Evolutionary conservation across 805 yeast species (phyloP), one percentile per base, ranked within the genome.

Genomic region (Suhomyces vadensis): DNA sequence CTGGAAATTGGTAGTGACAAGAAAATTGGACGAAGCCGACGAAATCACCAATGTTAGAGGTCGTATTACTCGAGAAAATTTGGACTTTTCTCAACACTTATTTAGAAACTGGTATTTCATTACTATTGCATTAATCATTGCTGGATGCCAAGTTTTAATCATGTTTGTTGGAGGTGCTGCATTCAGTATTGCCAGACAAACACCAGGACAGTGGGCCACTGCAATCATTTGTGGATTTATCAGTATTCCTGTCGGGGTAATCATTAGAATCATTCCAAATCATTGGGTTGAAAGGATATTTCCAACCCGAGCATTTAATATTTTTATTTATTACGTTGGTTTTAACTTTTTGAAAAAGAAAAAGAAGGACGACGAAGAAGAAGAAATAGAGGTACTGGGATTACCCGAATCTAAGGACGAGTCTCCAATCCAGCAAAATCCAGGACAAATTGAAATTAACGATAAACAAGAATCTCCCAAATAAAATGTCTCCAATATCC

Each of bases 141-240:
- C 83, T 23, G 91, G 86, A 4, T 79, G 82, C 66, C 99, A 94
- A 69, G 72, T 90, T 3, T 64, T 92, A 42, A 92, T 94, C 55
- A 94, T 94, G 98, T 87, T 83, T 66, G 92, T 88, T 50, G 99
- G 99, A 43, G 99, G 99, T 44, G 87, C 92, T 33, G 97, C 99
- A 0, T 94, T 94, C 67, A 81, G 91, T 6, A 76, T 91, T 51
- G 80, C 79, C 2, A 76, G 84, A 49, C 95, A 87, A 65, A 85
- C 95, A 0, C 85, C 86, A 6, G 81, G 81, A 1, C 82, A 83
- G 86, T 95, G 99, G 99, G 94, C 79, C 1, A 82, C 89, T 2
- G 94, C 98, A 0, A 65, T 92, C 4, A 57, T 86, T 21, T 81
- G 95, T 67, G 98, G 98, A 23, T 61, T 85, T 50, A 39, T 86